Conservation (phyloP, 371 early-diverging fungal genomes). For the Rhizopus sp. region DNA sequence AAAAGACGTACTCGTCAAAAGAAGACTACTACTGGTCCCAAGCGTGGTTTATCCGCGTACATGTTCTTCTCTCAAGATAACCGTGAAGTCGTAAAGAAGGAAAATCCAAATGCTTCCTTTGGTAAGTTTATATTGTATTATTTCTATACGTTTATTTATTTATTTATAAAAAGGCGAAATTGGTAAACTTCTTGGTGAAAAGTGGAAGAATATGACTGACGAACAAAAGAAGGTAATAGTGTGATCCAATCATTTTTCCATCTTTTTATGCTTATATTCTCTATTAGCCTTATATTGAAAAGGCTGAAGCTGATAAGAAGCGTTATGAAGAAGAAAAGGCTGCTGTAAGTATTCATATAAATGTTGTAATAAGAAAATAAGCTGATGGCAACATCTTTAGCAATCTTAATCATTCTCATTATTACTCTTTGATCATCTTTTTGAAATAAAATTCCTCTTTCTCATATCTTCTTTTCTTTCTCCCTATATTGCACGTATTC, state of each 20-base stretch:
- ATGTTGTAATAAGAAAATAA: background rate
- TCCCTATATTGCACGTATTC: no score
- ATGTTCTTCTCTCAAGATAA: conserved; percentile 80
- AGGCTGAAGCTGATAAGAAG: conserved; percentile 67
- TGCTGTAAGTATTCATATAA: conserved; percentile 1
- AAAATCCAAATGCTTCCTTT: conserved; percentile 80
- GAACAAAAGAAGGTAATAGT: conserved; percentile 61
- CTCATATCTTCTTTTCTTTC: no score
- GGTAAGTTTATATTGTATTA: conserved; percentile 45
- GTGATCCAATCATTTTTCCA: no score
- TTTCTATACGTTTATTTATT: background rate
- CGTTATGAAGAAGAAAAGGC: conserved; percentile 78
- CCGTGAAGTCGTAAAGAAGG: conserved; percentile 67
- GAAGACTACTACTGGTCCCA: conserved; percentile 76
- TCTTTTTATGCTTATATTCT: background rate
- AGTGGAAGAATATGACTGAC: conserved; percentile 73
- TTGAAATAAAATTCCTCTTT: no score
- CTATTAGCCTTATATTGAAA: conserved; percentile 49
- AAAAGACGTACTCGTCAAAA: conserved; percentile 37
- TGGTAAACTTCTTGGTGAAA: conserved; percentile 78
- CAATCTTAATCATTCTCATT: background rate
- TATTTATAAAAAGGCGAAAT: conserved; percentile 53
- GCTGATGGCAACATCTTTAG: background rate
- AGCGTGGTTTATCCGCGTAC: conserved; percentile 82
- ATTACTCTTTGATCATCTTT: no score